Evolutionary conservation across 495 filamentous ascomycete genomes (phyloP), one percentile per base, ranked within the genome.

Genomic region (Entonaema liquescens): DNA sequence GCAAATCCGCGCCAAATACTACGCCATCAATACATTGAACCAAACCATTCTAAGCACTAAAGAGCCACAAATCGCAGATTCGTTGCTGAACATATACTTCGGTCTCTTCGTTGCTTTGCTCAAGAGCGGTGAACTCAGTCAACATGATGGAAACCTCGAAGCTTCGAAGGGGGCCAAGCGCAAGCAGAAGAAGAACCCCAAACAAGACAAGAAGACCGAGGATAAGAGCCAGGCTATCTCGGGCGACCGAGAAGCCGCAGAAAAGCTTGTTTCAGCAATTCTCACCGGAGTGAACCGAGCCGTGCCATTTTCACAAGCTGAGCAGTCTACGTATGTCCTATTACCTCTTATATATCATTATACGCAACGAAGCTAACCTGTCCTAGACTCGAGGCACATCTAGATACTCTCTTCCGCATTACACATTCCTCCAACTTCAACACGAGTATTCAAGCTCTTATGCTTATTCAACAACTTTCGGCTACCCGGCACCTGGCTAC

Each of bases 401-500:
- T 98, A 64, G 92, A 98, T 76, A 97, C 94, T 3, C 83, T 99
- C 31, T 99, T 98, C 85, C 87, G 88, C 70, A 94, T 99, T 68
- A 96, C 95, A 0, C 95, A 99, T 78, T 98, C 95, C 0, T 93
- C 95, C 12, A 99, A 98, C 77, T 98, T 99, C 84, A 98, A 98
- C 82, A 99, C 96, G 7, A 94, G 93, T 75, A 92, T 99, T 29
- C 95, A 98, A 78, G 95, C 95, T 35, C 83, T 99, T 62, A 92
- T 97, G 89, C 83, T 99, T 59, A 95, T 99, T 67, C 95, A 98
- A 77, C 96, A 98, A 77, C 86, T 99, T 29, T 91, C 92, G 5
- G 79, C 88, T 15, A 87, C 91, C 7, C 93, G 96, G 76, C 89
- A 95, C 28, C 71, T 86, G 50, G 88, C 89, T 26, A 87, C 90